Evolutionary conservation across 106 monocot species (phyloP), one percentile per base, ranked within the genome.

Genomic region (Gastrodia elata): DNA sequence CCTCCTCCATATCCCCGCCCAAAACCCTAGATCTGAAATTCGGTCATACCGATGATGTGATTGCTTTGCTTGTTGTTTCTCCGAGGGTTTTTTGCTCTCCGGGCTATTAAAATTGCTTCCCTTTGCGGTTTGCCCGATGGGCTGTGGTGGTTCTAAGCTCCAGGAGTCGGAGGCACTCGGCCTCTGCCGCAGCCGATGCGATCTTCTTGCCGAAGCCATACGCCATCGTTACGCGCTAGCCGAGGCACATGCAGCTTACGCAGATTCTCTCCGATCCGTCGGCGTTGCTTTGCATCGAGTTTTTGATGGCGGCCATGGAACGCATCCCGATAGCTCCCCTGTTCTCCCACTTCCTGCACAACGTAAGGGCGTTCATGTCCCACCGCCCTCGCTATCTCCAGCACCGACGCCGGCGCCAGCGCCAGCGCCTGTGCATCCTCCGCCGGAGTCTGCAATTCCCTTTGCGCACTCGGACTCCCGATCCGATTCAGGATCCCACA

Each of bases 131-230:
- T 36, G 13, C 8, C 2, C 2, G 48, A 98, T 98, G 97, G 97
- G 97, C 6, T 98, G 97, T 67, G 86, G 73, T 9, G 71, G 76
- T 20, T 98, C 97, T 3, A 98, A 98, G 76, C 73, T 88, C 27
- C 93, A 93, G 44, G 97, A 90, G 57, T 77, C 74, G 43, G 76
- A 79, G 39, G 93, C 90, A 15, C 88, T 91, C 33, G 67, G 46
- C 9, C 84, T 88, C 28, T 98, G 97, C 84, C 72, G 72, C 30
- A 30, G 28, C 33, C 80, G 97, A 36, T 70, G 79, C 14, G 65
- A 76, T 58, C 69, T 77, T 13, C 79, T 98, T 8, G 82, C 77
- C 32, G 74, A 83, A 20, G 93, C 93, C 27, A 98, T 93, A 76
- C 65, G 76, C 73, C 58, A 82, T 82, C 82, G 97, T 27, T 98